phyloP scores from a whole-genome alignment of 2,329 filamentous ascomycete genomes.

The Alternaria viburni region DNA sequence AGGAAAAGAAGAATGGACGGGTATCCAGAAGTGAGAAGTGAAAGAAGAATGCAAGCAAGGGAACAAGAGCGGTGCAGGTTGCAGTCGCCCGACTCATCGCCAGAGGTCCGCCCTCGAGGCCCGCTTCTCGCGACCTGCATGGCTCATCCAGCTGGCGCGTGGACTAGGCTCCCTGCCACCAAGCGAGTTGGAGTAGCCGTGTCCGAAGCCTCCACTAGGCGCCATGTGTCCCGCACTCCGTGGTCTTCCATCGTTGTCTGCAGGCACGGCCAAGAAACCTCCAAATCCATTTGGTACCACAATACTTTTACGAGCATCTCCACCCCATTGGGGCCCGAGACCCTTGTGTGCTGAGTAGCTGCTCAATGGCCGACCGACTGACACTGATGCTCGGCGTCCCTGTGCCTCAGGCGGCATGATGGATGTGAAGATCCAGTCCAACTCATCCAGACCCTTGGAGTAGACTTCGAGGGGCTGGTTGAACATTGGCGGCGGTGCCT shows the following conservation, averaged over 20 bases:
- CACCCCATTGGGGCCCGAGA: constrained; percentile 63
- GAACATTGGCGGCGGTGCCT: constrained; percentile 51
- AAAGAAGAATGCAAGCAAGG: constrained; percentile 7
- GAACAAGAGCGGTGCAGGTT: background rate
- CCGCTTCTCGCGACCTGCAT: constrained; percentile 41
- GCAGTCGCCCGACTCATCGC: constrained; percentile 28
- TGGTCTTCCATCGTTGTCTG: constrained; percentile 41
- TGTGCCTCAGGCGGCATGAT: constrained; percentile 59
- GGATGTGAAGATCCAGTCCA: constrained; percentile 71
- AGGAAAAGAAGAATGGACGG: constrained; percentile 13
- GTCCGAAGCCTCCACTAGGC: constrained; percentile 30
- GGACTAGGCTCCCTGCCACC: constrained; percentile 28
- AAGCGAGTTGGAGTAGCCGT: constrained; percentile 35
- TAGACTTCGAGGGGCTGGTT: constrained; percentile 67
- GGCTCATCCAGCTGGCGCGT: constrained; percentile 42
- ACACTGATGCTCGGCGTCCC: constrained; percentile 49
- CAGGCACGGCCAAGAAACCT: constrained; percentile 69
- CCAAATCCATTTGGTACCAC: constrained; percentile 73
- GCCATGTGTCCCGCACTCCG: constrained; percentile 40
- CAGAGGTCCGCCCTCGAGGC: constrained; percentile 45
- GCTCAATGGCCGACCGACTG: constrained; percentile 53
- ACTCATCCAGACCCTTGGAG: constrained; percentile 70
- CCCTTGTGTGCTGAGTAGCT: constrained; percentile 55
- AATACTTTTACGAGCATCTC: constrained; percentile 65
- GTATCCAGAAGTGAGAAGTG: constrained; percentile 23